Conservation (phyloP, 2,329 filamentous ascomycete species). For the Fusarium chuoi region DNA sequence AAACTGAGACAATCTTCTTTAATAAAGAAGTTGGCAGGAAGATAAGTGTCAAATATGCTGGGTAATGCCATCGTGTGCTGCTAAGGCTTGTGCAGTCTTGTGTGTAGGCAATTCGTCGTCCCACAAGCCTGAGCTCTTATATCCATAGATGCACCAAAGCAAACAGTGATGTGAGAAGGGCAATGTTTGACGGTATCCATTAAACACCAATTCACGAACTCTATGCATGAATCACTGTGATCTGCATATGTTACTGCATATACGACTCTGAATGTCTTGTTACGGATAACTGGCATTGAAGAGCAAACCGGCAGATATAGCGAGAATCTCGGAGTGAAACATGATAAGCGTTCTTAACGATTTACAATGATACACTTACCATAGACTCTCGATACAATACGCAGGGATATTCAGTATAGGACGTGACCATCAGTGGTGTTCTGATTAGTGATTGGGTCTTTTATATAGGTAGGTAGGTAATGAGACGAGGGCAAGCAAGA, state of each 20-base stretch:
- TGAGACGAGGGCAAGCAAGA: not conserved
- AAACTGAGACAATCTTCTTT: not conserved
- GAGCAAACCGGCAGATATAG: not conserved
- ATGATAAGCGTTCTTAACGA: not conserved
- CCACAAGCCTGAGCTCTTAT: not conserved
- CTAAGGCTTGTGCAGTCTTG: not conserved
- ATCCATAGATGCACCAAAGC: not conserved
- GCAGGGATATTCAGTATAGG: not conserved
- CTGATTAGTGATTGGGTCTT: not conserved
- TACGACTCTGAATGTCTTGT: not conserved
- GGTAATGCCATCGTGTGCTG: not conserved
- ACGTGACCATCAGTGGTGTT: not conserved
- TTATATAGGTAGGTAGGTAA: too few species aligned
- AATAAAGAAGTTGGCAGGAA: not conserved
- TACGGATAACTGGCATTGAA: not conserved
- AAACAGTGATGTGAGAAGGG: not conserved
- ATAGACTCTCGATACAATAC: not conserved
- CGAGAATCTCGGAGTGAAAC: not conserved
- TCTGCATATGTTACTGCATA: not conserved
- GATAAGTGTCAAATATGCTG: not conserved
- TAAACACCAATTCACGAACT: not conserved
- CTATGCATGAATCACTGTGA: not conserved
- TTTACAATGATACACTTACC: not conserved
- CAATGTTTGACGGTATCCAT: not conserved
- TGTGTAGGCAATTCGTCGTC: not conserved